phyloP scores from a whole-genome alignment of 2,329 filamentous ascomycete genomes.

The Aspergillus sp. region DNA sequence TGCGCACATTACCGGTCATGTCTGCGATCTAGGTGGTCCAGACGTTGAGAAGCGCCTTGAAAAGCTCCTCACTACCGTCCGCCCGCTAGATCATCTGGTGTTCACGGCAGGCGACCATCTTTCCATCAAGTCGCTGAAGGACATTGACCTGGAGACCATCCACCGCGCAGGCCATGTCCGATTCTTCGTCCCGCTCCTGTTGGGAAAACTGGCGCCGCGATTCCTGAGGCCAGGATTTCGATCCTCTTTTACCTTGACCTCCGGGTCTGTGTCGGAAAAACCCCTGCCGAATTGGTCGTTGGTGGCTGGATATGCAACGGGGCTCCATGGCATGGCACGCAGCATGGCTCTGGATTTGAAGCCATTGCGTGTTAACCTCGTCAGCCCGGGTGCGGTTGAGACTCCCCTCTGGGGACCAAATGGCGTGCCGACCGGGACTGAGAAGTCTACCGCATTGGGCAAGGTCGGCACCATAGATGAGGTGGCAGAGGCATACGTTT shows the following conservation, averaged over 20 bases:
- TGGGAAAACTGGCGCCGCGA: conserved; percentile 44
- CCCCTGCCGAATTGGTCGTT: conserved; percentile 49
- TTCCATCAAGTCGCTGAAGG: conserved; percentile 33
- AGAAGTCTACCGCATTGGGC: conserved; percentile 16
- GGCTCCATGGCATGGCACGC: conserved; percentile 47
- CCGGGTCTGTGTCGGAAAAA: conserved; percentile 46
- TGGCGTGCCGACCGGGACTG: conserved; percentile 10
- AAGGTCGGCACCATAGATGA: conserved; percentile 35
- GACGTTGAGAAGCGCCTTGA: conserved; percentile 45
- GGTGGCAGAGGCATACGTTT: conserved; percentile 45
- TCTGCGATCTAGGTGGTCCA: conserved; percentile 43
- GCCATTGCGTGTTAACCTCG: conserved; percentile 58
- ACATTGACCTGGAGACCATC: conserved; percentile 37
- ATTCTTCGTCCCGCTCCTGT: conserved; percentile 45
- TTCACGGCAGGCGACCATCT: conserved; percentile 51
- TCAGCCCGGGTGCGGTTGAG: conserved; percentile 50
- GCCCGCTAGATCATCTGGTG: conserved; percentile 50
- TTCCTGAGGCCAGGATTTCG: conserved; percentile 38
- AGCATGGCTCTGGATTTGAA: conserved; percentile 57
- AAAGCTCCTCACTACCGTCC: conserved; percentile 36
- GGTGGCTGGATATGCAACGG: conserved; percentile 44
- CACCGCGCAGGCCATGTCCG: conserved; percentile 44
- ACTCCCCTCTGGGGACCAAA: conserved; percentile 40
- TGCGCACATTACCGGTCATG: conserved; percentile 26
- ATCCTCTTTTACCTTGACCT: conserved; percentile 52